A percentile compares a stretch with the other conserved stretches of the same genome.
These are phyloP conservation scores for Chalaropsis thielavioides DNA, from an alignment of 2,329 filamentous ascomycete species.

Conservation along the genomic window DNA sequence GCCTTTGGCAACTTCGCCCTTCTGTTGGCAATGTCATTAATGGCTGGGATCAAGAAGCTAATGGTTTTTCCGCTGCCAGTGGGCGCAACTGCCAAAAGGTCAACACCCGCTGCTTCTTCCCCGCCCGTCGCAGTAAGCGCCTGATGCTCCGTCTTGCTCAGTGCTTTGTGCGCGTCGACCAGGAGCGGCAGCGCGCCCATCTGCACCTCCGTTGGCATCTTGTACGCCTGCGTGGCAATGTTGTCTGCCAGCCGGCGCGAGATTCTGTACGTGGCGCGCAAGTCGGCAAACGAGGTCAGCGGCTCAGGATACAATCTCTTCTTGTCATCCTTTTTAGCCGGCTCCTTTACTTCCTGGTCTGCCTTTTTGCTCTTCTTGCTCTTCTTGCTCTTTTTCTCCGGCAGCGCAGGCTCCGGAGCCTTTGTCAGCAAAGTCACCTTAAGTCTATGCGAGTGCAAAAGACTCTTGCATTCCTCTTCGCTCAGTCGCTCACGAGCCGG, in stretches of 20 bases:
- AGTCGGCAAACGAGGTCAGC: conserved; percentile 58
- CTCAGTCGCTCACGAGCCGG: conserved; percentile 29
- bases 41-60: conserved; percentile 75
- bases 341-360: conserved; percentile 24
- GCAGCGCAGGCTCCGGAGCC: conserved; percentile 24
- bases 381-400: conserved; percentile 28
- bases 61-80: conserved; percentile 96
- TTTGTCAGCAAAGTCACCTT: conserved; percentile 63
- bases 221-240: conserved; percentile 69
- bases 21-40: conserved; percentile 56
- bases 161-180: conserved; percentile 40
- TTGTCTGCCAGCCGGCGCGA: conserved; percentile 63
- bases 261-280: conserved; percentile 58
- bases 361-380: conserved; percentile 32
- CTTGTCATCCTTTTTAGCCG: conserved; percentile 37
- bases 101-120: conserved; percentile 24
- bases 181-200: conserved; percentile 72
- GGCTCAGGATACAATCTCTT: conserved; percentile 63
- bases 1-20: conserved; percentile 30
- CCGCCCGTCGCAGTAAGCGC: conserved; percentile 19
- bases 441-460: conserved; percentile 66
- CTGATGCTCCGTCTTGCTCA: conserved; percentile 22
- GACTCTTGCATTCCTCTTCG: conserved; percentile 56
- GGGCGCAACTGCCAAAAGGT: conserved; percentile 79
- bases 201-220: conserved; percentile 84